Percentiles rank a stretch among this genome's conserved stretches.
Conservation (phyloP, 345 rosid species). For the Salix arbutifolia region DNA sequence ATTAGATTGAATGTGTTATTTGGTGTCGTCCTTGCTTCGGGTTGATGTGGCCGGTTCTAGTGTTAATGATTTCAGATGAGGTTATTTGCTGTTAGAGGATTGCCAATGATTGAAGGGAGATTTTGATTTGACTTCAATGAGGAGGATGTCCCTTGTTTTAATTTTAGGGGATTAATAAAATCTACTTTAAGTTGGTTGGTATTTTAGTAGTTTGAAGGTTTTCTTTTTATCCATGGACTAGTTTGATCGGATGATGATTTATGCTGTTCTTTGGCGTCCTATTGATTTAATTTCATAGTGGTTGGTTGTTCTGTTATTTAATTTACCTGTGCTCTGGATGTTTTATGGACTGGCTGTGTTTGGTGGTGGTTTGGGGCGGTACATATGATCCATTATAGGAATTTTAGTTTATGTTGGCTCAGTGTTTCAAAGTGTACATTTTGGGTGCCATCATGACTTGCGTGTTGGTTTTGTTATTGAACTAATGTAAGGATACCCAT, state of each 20-base stretch:
- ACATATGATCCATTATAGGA: not conserved
- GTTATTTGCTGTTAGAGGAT: too few species aligned
- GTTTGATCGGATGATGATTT: not conserved
- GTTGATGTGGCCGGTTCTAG: too few species aligned
- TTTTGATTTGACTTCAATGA: too few species aligned
- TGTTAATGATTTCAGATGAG: too few species aligned
- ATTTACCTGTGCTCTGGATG: not conserved
- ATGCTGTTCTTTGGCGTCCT: not conserved
- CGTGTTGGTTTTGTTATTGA: slow-evolving; percentile 6
- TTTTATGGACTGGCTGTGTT: not conserved
- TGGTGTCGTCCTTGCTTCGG: too few species aligned
- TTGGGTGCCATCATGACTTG: not conserved
- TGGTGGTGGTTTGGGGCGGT: not conserved
- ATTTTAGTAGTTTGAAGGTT: too few species aligned
- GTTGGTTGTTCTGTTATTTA: not conserved
- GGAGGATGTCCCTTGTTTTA: too few species aligned
- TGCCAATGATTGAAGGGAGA: too few species aligned
- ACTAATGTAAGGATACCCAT: not conserved
- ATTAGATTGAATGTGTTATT: not conserved
- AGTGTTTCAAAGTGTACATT: not conserved
- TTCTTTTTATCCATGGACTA: too few species aligned
- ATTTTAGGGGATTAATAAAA: too few species aligned
- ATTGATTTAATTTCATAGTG: not conserved
- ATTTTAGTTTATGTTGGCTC: too few species aligned
- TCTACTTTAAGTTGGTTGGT: too few species aligned